These are phyloP conservation scores for Solanum clarkiae DNA, from an alignment of 257 asterid genomes.

Conservation along the genomic window DNA sequence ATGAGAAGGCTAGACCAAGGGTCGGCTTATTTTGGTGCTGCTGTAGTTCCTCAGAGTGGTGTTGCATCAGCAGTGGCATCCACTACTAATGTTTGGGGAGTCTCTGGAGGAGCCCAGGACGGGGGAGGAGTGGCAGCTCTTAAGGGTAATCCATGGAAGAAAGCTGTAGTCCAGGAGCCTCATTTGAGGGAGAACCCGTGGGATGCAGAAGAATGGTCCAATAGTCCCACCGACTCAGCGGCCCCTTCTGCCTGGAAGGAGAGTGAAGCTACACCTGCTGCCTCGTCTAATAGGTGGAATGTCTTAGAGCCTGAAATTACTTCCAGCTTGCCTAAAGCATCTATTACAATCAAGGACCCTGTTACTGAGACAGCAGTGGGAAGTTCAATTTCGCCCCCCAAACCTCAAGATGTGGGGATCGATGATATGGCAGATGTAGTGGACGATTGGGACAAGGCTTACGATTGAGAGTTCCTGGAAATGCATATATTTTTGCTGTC, in stretches of 20 bases:
- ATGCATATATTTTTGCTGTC: background rate
- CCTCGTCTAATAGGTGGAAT: slow-evolving; percentile 68
- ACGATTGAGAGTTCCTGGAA: slow-evolving; percentile 15
- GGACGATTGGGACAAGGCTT: slow-evolving; percentile 95
- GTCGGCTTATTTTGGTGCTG: slow-evolving; percentile 80
- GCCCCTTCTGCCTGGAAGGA: slow-evolving; percentile 22
- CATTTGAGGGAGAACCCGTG: slow-evolving; percentile 44
- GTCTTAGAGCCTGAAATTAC: slow-evolving; percentile 39
- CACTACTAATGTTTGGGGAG: slow-evolving; percentile 50
- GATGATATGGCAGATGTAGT: slow-evolving; percentile 38
- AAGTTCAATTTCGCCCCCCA: slow-evolving; percentile 3
- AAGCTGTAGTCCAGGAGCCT: slow-evolving; percentile 48
- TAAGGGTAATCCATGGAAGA: slow-evolving; percentile 70
- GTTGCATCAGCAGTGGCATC: slow-evolving; percentile 19
- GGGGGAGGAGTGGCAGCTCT: slow-evolving; percentile 18
- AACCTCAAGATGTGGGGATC: slow-evolving; percentile 11
- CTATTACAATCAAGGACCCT: slow-evolving; percentile 5
- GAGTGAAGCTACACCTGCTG: slow-evolving; percentile 25
- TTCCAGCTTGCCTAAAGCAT: slow-evolving; percentile 18
- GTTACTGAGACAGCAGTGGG: slow-evolving; percentile 9
- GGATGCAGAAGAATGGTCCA: slow-evolving; percentile 63
- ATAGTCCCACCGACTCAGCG: slow-evolving; percentile 19
- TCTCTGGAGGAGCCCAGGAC: slow-evolving; percentile 26
- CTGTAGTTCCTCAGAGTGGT: slow-evolving; percentile 36
- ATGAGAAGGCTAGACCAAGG: slow-evolving; percentile 98